Base-by-base conservation (phyloP, 2,329 filamentous ascomycete species). In the Xylaria sp. region DNA sequence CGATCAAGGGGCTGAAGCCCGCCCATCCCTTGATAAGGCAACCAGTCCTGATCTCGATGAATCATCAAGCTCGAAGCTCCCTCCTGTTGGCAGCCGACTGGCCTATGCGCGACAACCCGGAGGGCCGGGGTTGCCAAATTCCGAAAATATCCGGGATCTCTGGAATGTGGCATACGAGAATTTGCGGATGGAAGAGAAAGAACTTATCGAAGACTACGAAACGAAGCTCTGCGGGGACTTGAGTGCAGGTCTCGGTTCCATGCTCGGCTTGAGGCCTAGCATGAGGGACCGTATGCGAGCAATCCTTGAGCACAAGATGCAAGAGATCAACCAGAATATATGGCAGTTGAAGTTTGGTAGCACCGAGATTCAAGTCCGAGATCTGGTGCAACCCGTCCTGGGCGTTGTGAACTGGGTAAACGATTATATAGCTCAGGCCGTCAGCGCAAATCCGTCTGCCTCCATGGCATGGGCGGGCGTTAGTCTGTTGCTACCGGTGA, bases 321-420 rank as follows among this genome's bases (percentile, higher is more conserved):
- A 51, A 3, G 44, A 51, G 37, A 9, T 57, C 7, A 43, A 57
- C 6, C 44, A 27, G 1, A 21, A 49, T 15, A 37, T 17, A 17
- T 57, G 54, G 54, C 49, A 35, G 35, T 4, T 57, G 8, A 49
- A 51, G 19, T 49, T 57, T n/a, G 44, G 44, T 4, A 49, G 27
- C 27, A 10, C 37, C 19, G 37, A 57, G 3, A 21, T 43, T 33
- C 35, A 43, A 35, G 15, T 38, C n/a, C 44, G 44, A 19, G 35
- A 57, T 9, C 8, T 57, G 6, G 25, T 43, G 4, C 25, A 49
- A 15, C 35, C 27, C 11, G 19, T 49, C 17, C 35, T 51, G 4
- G 19, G 35, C 13, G 23, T 40, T 11, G 44, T 57, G 10, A 19
- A 19, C 3, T 17, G 46, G 44, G 37, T 19, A 33, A 57, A 57